A percentile compares a stretch with the other conserved stretches of the same genome.
Conservation (phyloP, 495 filamentous ascomycete genomes). For the Cercophora scortea region DNA sequence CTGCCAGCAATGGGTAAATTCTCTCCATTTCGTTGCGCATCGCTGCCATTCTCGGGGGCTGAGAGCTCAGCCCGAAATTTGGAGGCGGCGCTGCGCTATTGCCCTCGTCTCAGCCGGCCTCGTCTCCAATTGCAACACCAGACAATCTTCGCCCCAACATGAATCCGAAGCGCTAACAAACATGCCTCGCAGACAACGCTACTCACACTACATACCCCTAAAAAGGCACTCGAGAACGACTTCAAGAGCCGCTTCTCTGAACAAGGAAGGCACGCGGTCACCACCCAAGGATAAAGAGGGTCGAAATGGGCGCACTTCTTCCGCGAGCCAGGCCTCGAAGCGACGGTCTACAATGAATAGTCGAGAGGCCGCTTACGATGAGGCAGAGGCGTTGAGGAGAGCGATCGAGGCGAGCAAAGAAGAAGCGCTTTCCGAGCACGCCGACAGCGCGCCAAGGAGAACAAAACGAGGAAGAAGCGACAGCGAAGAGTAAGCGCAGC, state of each 20-base stretch:
- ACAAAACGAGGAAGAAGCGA: conserved; percentile 83
- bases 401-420: conserved; percentile 95
- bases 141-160: not conserved
- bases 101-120: conserved; percentile 15
- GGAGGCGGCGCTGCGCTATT: conserved; percentile 17
- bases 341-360: conserved; percentile 97
- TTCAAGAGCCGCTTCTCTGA: conserved; percentile 48
- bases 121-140: conserved; percentile 1
- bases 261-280: conserved; percentile 47
- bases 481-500: conserved; percentile 69
- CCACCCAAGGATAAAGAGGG: conserved; percentile 39
- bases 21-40: conserved; percentile 3
- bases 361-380: conserved; percentile 88
- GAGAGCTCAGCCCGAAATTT: conserved; percentile 18
- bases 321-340: conserved; percentile 52
- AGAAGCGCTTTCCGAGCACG: conserved; percentile 41
- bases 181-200: conserved; percentile 40
- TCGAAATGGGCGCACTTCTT: conserved; percentile 39
- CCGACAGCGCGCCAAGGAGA: conserved; percentile 47
- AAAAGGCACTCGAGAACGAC: conserved; percentile 36
- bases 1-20: conserved; percentile 78
- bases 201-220: conserved; percentile 49
- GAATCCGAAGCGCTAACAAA: conserved; percentile 16
- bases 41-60: conserved; percentile 1
- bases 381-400: conserved; percentile 79